phyloP scores from a whole-genome alignment of 805 yeast genomes.

The Wickerhamomyces pijperi region DNA sequence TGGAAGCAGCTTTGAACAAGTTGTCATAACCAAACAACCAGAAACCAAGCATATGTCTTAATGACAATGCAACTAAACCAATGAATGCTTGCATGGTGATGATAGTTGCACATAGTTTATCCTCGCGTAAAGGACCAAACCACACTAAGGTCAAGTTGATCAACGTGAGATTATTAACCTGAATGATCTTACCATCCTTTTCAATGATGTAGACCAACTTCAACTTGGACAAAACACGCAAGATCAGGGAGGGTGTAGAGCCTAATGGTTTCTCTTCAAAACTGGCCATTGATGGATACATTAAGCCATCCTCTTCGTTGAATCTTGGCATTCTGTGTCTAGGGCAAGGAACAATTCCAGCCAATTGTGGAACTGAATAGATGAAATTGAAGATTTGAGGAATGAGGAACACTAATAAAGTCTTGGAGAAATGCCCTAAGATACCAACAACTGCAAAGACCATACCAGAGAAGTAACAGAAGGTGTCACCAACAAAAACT shows the following conservation, averaged over 20 bases:
- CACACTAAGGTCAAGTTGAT: slow-evolving; percentile 76
- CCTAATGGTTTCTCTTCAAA: slow-evolving; percentile 22
- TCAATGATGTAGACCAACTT: slow-evolving; percentile 34
- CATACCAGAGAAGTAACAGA: slow-evolving; percentile 98
- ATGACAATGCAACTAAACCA: slow-evolving; percentile 56
- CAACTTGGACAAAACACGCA: slow-evolving; percentile 36
- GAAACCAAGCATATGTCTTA: slow-evolving; percentile 79
- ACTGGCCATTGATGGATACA: slow-evolving; percentile 61
- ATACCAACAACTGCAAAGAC: slow-evolving; percentile 96
- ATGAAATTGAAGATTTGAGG: slow-evolving; percentile 89
- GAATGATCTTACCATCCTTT: slow-evolving; percentile 17
- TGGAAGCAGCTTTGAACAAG: slow-evolving; percentile 25
- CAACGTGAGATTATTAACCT: slow-evolving; percentile 58
- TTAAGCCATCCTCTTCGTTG: slow-evolving; percentile 51
- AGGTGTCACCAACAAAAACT: slow-evolving; percentile 96
- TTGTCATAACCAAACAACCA: slow-evolving; percentile 87
- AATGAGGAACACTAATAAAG: slow-evolving; percentile 70
- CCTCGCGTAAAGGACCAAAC: slow-evolving; percentile 89
- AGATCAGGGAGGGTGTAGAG: slow-evolving; percentile 24
- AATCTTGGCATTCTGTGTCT: slow-evolving; percentile 86
- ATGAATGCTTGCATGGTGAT: slow-evolving; percentile 49
- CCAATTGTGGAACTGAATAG: slow-evolving; percentile 87
- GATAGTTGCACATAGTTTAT: slow-evolving; percentile 50
- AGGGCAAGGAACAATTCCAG: slow-evolving; percentile 84
- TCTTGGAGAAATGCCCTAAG: slow-evolving; percentile 91